A percentile compares a stretch with the other conserved stretches of the same genome.
phyloP scores from a whole-genome alignment of 2,329 filamentous ascomycete genomes.

The Nemania abortiva region DNA sequence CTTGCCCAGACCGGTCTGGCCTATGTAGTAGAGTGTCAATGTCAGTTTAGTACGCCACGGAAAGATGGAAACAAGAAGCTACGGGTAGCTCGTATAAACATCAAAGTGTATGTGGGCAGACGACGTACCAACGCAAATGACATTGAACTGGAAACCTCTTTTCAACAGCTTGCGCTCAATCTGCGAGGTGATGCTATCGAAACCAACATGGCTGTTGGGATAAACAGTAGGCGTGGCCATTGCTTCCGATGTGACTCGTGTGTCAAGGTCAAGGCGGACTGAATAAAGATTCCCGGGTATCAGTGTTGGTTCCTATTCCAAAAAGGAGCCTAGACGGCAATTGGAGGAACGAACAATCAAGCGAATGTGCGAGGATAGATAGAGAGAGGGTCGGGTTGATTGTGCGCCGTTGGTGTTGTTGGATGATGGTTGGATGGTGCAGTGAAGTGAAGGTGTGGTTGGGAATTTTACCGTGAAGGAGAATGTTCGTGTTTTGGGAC shows the following conservation, averaged over 20 bases:
- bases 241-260: conserved; percentile 52
- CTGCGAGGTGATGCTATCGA: conserved; percentile 99
- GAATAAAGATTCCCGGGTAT: conserved; percentile 45
- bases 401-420: conserved; percentile 28
- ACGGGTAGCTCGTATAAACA: conserved; percentile 7
- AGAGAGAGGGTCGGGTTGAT: conserved; percentile 31
- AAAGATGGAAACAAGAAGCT: conserved; percentile 8
- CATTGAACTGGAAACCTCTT: conserved; percentile 99
- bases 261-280: conserved; percentile 46
- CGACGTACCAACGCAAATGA: conserved; percentile 97
- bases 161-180: conserved; percentile 99
- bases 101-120: neutral
- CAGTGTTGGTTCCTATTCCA: conserved; percentile 53
- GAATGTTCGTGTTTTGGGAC: conserved; percentile 46
- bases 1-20: conserved; percentile 98
- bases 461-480: conserved; percentile 47
- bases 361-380: conserved; percentile 39
- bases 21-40: conserved; percentile 62
- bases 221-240: conserved; percentile 81
- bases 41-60: conserved; percentile 45
- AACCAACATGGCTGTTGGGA: conserved; percentile 98
- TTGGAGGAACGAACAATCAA: conserved; percentile 46
- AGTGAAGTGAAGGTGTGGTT: conserved; percentile 27
- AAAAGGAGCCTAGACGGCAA: conserved; percentile 54
- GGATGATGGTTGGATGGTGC: conserved; percentile 25